Percentiles rank a stretch among this genome's conserved stretches.
Evolutionary conservation across 108 stramenopile genomes (phyloP).

Genomic region (Fragilaria crotonensis): DNA sequence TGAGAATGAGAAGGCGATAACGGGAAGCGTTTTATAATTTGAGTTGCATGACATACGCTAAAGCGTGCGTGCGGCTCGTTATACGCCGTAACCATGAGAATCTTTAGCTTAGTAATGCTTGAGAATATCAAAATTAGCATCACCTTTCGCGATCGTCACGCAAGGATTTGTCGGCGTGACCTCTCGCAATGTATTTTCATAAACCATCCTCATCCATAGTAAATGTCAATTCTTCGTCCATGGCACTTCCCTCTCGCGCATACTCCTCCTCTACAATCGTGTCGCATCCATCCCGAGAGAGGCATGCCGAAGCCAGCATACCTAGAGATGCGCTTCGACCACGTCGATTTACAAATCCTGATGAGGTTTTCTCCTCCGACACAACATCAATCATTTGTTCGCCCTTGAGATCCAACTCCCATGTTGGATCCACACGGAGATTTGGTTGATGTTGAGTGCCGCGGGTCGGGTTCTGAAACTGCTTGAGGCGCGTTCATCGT

Average conservation of each 20-base stretch:
- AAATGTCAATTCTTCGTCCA: not conserved
- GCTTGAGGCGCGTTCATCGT: not conserved
- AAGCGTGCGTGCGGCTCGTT: no score
- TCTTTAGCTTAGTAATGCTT: not conserved
- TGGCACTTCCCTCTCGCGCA: not conserved
- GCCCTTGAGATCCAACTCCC: not conserved
- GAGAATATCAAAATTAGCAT: not conserved
- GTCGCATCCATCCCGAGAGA: not conserved
- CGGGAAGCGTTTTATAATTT: no score
- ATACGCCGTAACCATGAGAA: no score
- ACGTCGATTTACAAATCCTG: not conserved
- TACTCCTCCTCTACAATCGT: not conserved
- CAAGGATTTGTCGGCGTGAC: not conserved
- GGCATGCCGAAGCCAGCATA: not conserved
- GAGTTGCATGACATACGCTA: no score
- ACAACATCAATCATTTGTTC: not conserved
- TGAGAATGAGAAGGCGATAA: no score
- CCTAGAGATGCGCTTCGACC: not conserved
- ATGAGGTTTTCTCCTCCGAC: not conserved
- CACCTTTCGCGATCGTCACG: not conserved
- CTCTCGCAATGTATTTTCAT: not conserved
- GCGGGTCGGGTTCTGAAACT: not conserved
- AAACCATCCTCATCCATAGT: not conserved
- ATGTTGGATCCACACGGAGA: not conserved
- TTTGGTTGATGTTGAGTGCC: not conserved